Percentiles rank a stretch among this genome's conserved stretches.
Conservation (phyloP, 2,329 filamentous ascomycete genomes). For the Fusarium kyushuense region DNA sequence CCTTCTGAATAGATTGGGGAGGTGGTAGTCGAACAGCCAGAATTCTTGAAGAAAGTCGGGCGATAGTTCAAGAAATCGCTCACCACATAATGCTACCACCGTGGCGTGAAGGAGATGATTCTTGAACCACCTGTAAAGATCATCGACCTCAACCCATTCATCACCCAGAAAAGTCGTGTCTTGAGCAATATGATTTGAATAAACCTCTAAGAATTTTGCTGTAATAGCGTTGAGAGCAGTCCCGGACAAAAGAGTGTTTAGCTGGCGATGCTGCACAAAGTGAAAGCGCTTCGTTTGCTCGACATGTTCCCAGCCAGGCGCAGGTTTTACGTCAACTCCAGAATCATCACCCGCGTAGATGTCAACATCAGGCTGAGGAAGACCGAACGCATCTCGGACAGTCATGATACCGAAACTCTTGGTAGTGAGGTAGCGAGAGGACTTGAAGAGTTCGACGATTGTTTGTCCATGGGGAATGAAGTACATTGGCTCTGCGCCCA, state of each 20-base stretch:
- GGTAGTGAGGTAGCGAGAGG: constrained; percentile 28
- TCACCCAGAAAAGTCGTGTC: constrained; percentile 8
- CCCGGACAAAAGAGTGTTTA: constrained; percentile 13
- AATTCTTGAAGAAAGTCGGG: constrained; percentile 33
- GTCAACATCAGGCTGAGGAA: constrained; percentile 18
- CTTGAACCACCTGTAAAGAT: constrained; percentile 32
- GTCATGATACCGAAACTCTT: constrained; percentile 31
- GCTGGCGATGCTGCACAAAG: constrained; percentile 33
- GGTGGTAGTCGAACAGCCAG: constrained; percentile 38
- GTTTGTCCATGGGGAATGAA: constrained; percentile 36
- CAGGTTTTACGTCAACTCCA: constrained; percentile 22
- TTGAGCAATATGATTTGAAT: constrained; percentile 7
- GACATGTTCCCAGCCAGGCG: constrained; percentile 26
- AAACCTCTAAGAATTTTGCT: constrained; percentile 23
- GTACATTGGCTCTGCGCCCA: constrained; percentile 35
- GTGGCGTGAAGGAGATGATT: constrained; percentile 25
- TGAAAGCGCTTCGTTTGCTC: constrained; percentile 22
- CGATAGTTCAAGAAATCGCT: constrained; percentile 30
- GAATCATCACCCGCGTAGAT: constrained; percentile 26
- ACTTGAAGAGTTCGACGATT: constrained; percentile 33
- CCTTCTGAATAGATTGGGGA: constrained; percentile 35
- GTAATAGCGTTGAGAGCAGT: constrained; percentile 14
- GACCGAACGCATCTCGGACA: constrained; percentile 35
- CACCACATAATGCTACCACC: constrained; percentile 16
- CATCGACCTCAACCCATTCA: constrained; percentile 28